Conservation (phyloP, 2,329 filamentous ascomycete genomes). For the Torrubiellomyces zombiae region DNA sequence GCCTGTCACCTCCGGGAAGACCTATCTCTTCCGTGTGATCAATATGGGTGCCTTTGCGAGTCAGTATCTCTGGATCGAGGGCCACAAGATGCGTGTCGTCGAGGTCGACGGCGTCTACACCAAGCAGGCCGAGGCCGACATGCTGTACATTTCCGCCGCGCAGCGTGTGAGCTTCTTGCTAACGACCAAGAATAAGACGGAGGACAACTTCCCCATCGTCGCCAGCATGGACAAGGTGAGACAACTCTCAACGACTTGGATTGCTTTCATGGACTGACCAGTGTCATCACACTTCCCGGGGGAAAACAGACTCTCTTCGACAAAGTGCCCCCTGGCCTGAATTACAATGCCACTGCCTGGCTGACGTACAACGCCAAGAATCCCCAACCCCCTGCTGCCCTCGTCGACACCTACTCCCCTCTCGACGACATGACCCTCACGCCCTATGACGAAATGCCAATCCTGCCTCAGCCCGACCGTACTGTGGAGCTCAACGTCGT, state of each 20-base stretch:
- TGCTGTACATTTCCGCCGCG: conserved; percentile 50
- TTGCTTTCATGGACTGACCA: too few species aligned
- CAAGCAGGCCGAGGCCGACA: conserved; percentile 38
- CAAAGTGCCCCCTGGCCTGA: conserved; percentile 45
- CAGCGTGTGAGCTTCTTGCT: conserved; percentile 49
- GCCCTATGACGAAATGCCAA: conserved; percentile 46
- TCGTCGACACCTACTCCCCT: conserved; percentile 44
- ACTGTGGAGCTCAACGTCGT: conserved; percentile 46
- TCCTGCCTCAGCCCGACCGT: conserved; percentile 45
- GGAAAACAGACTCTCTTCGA: conserved; percentile 45
- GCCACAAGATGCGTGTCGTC: conserved; percentile 50
- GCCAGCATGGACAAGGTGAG: conserved; percentile 51
- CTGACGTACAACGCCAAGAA: conserved; percentile 37
- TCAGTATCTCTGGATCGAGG: conserved; percentile 51
- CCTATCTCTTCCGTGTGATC: conserved; percentile 55
- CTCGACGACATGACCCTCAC: conserved; percentile 61
- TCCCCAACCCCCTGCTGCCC: conserved; percentile 29
- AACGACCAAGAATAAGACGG: conserved; percentile 45
- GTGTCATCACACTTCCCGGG: too few species aligned
- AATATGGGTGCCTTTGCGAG: conserved; percentile 58
- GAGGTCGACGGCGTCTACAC: conserved; percentile 60
- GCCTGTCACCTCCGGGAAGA: conserved; percentile 46
- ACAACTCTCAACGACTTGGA: too few species aligned
- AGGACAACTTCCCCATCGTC: conserved; percentile 49
- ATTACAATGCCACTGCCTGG: conserved; percentile 53